These are phyloP conservation scores for Scolecobasidium constrictum DNA, from an alignment of 2,329 filamentous ascomycete genomes.

Conservation along the genomic window DNA sequence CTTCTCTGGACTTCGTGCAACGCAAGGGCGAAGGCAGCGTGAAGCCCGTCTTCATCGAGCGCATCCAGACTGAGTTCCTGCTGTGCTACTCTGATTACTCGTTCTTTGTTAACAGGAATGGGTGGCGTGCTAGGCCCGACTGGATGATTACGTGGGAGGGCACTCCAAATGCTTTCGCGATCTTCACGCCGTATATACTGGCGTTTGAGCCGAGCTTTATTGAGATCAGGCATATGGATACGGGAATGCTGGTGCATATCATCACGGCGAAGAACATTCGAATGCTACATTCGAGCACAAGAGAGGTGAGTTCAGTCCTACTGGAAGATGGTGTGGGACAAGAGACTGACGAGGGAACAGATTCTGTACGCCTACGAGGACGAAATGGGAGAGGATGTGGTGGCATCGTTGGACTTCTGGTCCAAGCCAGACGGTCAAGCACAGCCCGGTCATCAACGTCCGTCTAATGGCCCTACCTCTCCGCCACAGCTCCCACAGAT, in stretches of 20 bases:
- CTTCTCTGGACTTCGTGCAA: constrained; percentile 92
- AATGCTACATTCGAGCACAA: constrained; percentile 93
- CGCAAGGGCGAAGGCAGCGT: constrained; percentile 89
- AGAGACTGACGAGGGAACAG: constrained; percentile 35
- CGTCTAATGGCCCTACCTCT: not conserved
- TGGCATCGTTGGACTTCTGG: constrained; percentile 97
- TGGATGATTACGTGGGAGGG: constrained; percentile 99
- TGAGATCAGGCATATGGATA: constrained; percentile 91
- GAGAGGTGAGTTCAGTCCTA: constrained; percentile 59
- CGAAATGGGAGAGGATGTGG: constrained; percentile 82
- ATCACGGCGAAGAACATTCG: constrained; percentile 93
- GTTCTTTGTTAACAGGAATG: constrained; percentile 98
- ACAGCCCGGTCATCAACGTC: not conserved
- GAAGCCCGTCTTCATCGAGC: constrained; percentile 93
- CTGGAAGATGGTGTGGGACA: too few species aligned
- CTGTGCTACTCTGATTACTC: constrained; percentile 98
- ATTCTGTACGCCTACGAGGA: constrained; percentile 98
- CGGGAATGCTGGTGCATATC: constrained; percentile 80
- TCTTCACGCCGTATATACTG: constrained; percentile 93
- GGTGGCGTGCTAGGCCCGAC: constrained; percentile 89
- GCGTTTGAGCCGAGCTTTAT: constrained; percentile 97
- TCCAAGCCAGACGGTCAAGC: constrained; percentile 2
- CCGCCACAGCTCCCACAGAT: not conserved
- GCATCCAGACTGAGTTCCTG: constrained; percentile 91
- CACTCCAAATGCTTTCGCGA: constrained; percentile 78